These are phyloP conservation scores for Oropetium thomaeum DNA, from an alignment of 176 grass and related monocot species.

Conservation along the genomic window DNA sequence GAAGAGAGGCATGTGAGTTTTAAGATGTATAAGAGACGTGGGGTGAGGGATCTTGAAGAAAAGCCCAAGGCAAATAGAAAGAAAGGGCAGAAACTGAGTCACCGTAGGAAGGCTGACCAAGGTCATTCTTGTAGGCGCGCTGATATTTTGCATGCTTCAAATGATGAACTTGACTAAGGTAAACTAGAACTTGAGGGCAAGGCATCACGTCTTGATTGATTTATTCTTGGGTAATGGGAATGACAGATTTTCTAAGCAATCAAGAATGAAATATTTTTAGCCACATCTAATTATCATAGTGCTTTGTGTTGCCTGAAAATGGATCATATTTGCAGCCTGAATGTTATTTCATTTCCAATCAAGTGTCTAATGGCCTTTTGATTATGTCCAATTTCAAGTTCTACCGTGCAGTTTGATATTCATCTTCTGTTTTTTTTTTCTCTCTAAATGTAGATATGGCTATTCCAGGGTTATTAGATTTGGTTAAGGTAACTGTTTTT, in stretches of 20 bases:
- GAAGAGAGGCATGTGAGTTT: conserved; percentile 88
- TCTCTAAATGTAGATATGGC: neutral
- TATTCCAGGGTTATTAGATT: neutral
- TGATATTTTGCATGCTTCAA: conserved; percentile 24
- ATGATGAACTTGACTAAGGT: conserved; percentile 26
- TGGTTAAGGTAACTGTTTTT: conserved; percentile 12
- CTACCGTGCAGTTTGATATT: neutral
- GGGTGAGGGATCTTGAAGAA: conserved; percentile 71
- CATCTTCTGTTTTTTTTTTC: too few relatives aligned
- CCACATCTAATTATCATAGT: neutral
- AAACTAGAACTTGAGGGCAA: neutral
- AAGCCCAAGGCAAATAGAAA: conserved; percentile 63
- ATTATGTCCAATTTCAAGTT: conserved; percentile 1
- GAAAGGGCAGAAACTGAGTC: conserved; percentile 37
- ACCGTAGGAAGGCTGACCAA: neutral
- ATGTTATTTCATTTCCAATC: neutral
- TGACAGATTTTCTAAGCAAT: neutral
- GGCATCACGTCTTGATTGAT: conserved; percentile 3
- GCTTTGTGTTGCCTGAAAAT: neutral
- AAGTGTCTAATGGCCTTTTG: neutral
- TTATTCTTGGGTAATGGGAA: neutral
- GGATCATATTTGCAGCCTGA: neutral
- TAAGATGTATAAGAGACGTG: conserved; percentile 95
- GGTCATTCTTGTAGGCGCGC: neutral
- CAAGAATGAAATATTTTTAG: conserved; percentile 19